Percentiles rank a stretch among this genome's conserved stretches.
Conservation (phyloP, 2,329 filamentous ascomycete species). For the Fragosphaeria purpurea region DNA sequence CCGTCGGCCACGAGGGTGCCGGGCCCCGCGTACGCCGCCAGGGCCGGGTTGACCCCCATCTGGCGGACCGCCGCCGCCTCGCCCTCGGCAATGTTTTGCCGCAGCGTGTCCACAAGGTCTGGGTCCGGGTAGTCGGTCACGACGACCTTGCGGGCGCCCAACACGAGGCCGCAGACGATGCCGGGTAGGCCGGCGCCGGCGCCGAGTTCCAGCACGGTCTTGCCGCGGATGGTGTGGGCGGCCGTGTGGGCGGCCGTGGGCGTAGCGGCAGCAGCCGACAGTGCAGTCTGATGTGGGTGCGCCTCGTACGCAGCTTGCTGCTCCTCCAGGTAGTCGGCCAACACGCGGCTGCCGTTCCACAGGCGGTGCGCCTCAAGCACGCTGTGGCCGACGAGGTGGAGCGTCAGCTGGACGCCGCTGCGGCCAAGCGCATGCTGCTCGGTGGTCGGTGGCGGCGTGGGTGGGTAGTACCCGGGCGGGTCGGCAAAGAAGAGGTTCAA, state of each 20-base stretch:
- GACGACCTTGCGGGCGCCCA: constrained; percentile 61
- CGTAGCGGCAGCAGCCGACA: constrained; percentile 19
- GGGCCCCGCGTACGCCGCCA: not conserved
- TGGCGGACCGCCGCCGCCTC: constrained; percentile 8
- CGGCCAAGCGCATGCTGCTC: constrained; percentile 55
- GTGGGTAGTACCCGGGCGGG: constrained; percentile 68
- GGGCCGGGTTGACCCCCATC: constrained; percentile 21
- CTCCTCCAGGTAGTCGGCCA: constrained; percentile 68
- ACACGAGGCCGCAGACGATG: constrained; percentile 59
- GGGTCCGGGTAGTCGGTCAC: constrained; percentile 84
- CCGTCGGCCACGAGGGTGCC: constrained; percentile 46
- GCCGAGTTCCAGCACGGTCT: constrained; percentile 77
- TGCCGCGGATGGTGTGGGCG: constrained; percentile 49
- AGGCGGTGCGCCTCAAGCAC: constrained; percentile 82
- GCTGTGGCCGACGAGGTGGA: constrained; percentile 63
- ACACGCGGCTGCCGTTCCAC: constrained; percentile 79
- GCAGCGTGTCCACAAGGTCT: constrained; percentile 72
- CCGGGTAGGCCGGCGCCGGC: constrained; percentile 79
- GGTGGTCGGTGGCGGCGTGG: constrained; percentile 64
- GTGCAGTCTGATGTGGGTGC: too few species aligned
- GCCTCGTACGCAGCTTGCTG: not conserved
- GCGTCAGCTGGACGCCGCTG: constrained; percentile 46
- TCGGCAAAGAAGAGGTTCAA: constrained; percentile 55
- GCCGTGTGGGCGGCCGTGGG: constrained; percentile 12
- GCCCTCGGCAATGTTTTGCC: constrained; percentile 59